Base-by-base conservation (phyloP, 2,329 filamentous ascomycete species). In the Ceratocystiopsis brevicomis region DNA sequence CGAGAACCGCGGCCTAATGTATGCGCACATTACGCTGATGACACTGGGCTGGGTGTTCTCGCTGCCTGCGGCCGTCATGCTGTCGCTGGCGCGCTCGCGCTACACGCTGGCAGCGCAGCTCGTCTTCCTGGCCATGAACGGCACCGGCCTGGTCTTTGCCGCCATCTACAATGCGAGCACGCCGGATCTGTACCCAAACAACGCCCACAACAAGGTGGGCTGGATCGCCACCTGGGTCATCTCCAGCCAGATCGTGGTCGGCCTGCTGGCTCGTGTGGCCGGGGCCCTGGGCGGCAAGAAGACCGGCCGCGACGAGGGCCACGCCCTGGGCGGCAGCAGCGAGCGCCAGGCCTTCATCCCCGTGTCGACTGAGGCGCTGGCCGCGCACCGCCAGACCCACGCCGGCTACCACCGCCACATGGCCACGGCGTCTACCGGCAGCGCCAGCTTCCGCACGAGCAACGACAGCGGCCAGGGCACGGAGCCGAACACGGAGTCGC, bases 121-220 rank as follows among this genome's bases (percentile, higher is more conserved):
- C 47, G 48, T 66, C 10, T 87, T 88, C 57, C 58, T 81, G 38
- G 61, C 67, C 1, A 56, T 68, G 34, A 84, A 86, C 55, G 68
- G 65, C 3, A 51, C 78, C 2, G 82, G 78, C 16, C 51, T 87
- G 19, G 54, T 83, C 14, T 56, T 81, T 21, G 76, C 73, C 9
- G 68, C 73, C 41, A 63, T 84, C 33, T 94, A 94, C 65, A 85
- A 90, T 57, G 68, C 71, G 45, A 76, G 72, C 49, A 93, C 85
- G 0, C 85, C 86, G 1, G 83, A 94, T 55, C 64, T 95, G 18
- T 95, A 94, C 57, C 76, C 77, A 32, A 78, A 81, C 56, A 93
- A 93, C 56, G 73, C 80, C n/a, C 87, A 95, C 58, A 78, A 86
- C 63, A 86, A 82, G 58, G 69, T 88, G 38, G 86, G 86, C 44